Conservation (phyloP, 352 stramenopile genomes). For the Phytophthora rubi region DNA sequence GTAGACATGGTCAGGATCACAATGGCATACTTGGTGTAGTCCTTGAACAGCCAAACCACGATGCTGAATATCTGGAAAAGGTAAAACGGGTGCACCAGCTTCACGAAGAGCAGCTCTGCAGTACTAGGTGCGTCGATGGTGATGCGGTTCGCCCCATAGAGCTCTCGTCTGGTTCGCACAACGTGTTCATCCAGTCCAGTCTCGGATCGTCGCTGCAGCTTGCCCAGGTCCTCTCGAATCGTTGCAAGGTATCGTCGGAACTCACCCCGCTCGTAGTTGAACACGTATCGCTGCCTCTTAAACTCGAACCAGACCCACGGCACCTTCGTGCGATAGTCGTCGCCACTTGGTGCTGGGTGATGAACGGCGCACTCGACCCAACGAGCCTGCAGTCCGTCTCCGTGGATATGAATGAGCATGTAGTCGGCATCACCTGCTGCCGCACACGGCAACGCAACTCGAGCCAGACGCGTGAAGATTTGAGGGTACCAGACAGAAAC, state of each 20-base stretch:
- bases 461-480: conserved; percentile 63
- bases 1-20: conserved; percentile 53
- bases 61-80: conserved; percentile 68
- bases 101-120: conserved; percentile 52
- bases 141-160: conserved; percentile 58
- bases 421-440: conserved; percentile 48
- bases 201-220: neutral
- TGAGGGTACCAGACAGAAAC: conserved; percentile 68
- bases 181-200: conserved; percentile 31
- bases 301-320: conserved; percentile 68
- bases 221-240: conserved; percentile 38
- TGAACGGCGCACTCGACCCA: conserved; percentile 53
- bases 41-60: conserved; percentile 50
- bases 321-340: conserved; percentile 35
- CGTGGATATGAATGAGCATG: conserved; percentile 51
- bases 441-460: conserved; percentile 30
- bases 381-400: conserved; percentile 44
- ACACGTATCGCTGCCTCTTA: conserved; percentile 75
- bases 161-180: conserved; percentile 27
- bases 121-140: conserved; percentile 45
- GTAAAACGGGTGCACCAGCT: conserved; percentile 68
- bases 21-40: conserved; percentile 53
- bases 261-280: conserved; percentile 50
- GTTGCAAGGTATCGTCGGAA: conserved; percentile 59
- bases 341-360: conserved; percentile 17